Percentiles rank a stretch among this genome's conserved stretches.
phyloP scores from a whole-genome alignment of 2,329 filamentous ascomycete genomes.

The Aspergillus bombycis region DNA sequence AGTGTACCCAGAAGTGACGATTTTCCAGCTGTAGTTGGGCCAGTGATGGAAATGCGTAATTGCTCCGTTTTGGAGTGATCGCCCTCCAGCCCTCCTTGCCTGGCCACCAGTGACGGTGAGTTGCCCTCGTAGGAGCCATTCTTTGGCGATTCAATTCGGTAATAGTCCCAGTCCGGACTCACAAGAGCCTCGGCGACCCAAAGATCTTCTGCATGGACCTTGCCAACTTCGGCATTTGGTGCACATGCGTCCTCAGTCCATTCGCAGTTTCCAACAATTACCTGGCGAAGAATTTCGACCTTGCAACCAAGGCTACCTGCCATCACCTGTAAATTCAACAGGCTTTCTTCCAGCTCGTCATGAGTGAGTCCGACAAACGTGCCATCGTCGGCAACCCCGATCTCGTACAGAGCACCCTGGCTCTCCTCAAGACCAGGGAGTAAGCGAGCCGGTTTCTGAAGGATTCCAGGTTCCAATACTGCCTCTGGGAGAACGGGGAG shows the following conservation, averaged over 20 bases:
- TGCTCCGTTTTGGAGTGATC: constrained; percentile 66
- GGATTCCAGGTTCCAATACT: constrained; percentile 60
- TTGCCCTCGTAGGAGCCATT: constrained; percentile 3
- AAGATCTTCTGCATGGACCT: constrained; percentile 58
- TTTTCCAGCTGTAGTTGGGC: constrained; percentile 89
- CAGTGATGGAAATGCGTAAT: constrained; percentile 82
- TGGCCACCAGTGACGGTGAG: not conserved
- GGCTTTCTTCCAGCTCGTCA: constrained; percentile 90
- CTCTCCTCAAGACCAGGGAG: constrained; percentile 86
- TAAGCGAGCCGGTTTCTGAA: constrained; percentile 57
- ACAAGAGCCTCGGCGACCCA: constrained; percentile 91
- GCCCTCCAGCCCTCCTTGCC: constrained; percentile 20
- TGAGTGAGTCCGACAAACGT: constrained; percentile 83
- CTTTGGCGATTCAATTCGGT: constrained; percentile 27
- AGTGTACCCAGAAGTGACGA: constrained; percentile 87
- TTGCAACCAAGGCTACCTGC: constrained; percentile 87
- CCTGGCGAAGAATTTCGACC: constrained; percentile 78
- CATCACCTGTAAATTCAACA: constrained; percentile 85
- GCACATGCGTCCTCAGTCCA: constrained; percentile 38
- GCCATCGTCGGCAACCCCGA: constrained; percentile 93
- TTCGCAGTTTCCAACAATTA: constrained; percentile 83
- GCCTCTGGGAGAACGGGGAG: constrained; percentile 74
- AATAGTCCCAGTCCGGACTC: constrained; percentile 66
- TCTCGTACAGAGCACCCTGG: constrained; percentile 90
- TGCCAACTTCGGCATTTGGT: constrained; percentile 26